A percentile compares a stretch with the other conserved stretches of the same genome.
Conservation (phyloP, 352 stramenopile genomes). For the Pythium insidiosum region DNA sequence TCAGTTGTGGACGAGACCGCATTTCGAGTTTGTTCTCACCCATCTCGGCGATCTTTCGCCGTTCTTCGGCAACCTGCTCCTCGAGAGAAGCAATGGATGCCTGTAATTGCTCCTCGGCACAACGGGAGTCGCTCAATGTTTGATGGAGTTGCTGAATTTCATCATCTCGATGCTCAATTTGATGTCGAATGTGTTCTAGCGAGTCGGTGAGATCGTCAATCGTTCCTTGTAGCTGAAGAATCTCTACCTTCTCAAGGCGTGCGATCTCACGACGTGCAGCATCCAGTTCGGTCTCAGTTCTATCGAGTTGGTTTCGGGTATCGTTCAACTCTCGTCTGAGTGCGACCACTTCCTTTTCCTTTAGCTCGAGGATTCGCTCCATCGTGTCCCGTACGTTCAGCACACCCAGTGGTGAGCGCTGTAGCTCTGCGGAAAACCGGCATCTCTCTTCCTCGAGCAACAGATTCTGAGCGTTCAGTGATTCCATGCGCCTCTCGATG, state of each 20-base stretch:
- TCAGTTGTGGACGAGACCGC: too few species aligned
- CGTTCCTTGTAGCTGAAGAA: conserved; percentile 13
- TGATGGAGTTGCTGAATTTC: too few species aligned
- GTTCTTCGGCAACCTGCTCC: conserved; percentile 33
- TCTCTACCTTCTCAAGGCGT: conserved; percentile 7
- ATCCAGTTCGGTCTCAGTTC: not conserved
- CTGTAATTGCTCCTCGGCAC: too few species aligned
- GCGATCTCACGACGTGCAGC: not conserved
- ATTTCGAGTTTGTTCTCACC: too few species aligned
- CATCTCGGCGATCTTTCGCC: too few species aligned
- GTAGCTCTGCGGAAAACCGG: conserved; percentile 30
- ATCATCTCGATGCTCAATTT: too few species aligned
- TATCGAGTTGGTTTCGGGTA: not conserved
- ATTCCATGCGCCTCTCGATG: conserved; percentile 29
- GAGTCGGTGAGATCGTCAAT: conserved; percentile 4
- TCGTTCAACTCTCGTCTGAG: conserved; percentile 7
- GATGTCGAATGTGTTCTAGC: too few species aligned
- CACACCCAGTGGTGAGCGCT: conserved; percentile 25
- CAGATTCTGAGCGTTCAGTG: conserved; percentile 21
- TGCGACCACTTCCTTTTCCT: conserved; percentile 35
- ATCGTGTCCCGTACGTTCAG: conserved; percentile 19
- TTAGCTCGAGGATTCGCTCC: conserved; percentile 35
- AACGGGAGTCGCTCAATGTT: too few species aligned
- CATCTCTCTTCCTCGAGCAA: conserved; percentile 48
- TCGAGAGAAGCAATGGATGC: conserved; percentile 26